Percentiles rank a stretch among this genome's conserved stretches.
phyloP scores from a whole-genome alignment of 2,329 filamentous ascomycete species.

The Aspergillus uvarum region DNA sequence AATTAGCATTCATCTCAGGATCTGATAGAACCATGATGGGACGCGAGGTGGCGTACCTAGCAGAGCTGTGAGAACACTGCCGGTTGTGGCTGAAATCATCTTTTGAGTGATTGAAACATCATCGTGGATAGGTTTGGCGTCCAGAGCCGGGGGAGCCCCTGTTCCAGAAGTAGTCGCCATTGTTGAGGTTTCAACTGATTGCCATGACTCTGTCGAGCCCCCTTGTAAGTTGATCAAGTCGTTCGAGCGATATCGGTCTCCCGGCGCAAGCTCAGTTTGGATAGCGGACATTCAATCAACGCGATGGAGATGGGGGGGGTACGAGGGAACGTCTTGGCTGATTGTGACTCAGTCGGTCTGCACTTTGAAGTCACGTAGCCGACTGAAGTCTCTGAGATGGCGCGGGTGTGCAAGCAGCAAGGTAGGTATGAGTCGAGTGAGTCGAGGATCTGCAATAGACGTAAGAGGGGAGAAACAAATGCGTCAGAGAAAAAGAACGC shows the following conservation, averaged over 20 bases:
- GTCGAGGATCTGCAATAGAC: constrained; percentile 4
- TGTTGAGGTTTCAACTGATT: constrained; percentile 32
- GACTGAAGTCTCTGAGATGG: neutral
- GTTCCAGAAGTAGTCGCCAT: constrained; percentile 35
- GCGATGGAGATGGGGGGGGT: neutral
- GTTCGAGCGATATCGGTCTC: constrained; percentile 25
- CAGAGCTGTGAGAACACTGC: constrained; percentile 84
- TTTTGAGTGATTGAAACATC: constrained; percentile 81
- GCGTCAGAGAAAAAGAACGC: constrained; percentile 25
- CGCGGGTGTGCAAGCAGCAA: neutral
- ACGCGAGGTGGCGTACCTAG: constrained; percentile 62
- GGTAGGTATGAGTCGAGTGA: neutral
- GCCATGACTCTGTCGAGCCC: constrained; percentile 29
- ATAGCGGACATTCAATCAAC: constrained; percentile 30
- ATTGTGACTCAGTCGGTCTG: neutral
- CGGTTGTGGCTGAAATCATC: constrained; percentile 91
- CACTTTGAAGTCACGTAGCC: neutral
- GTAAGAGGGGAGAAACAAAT: constrained; percentile 12
- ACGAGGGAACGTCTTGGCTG: neutral
- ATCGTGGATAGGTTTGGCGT: constrained; percentile 21
- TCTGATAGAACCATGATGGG: neutral
- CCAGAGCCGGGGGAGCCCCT: constrained; percentile 20
- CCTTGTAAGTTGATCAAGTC: constrained; percentile 12
- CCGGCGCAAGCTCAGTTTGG: constrained; percentile 22
- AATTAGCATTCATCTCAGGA: constrained; percentile 14